Base-by-base conservation (phyloP, 2,329 filamentous ascomycete species). In the Penicillium sp. region DNA sequence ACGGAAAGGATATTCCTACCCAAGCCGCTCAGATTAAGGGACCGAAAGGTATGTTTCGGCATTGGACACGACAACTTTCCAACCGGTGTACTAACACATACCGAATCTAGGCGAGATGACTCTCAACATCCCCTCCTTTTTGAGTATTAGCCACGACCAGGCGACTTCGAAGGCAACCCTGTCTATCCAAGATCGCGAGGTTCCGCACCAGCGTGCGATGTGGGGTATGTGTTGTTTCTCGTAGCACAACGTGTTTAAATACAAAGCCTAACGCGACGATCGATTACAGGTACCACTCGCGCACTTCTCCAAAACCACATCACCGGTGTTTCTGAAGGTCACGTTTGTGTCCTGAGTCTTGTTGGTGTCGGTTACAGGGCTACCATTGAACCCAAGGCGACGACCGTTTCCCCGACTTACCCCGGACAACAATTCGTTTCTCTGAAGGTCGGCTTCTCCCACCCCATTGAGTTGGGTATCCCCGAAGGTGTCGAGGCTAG, bases 361-460 rank as follows among this genome's bases (percentile, higher is more conserved):
- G 92, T 97, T 24, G 94, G 94, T 69, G 94, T 99, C 55, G 94
- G 94, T 56, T 99, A 97, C 82, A 85, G 93, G 75, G 94, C 94
- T 14, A 89, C 86, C 3, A 83, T 99, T 64, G 92, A 97, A 74
- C 78, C 87, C 54, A 87, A 83, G 34, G 89, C 89, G 21, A 85
- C 79, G 29, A 91, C 88, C 55, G 86, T 82, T 42, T 56, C 66
- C 44, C 75, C 89, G 55, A 81, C 87, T 69, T 97, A 87, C 70
- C 85, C 86, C 0, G 92, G 89, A 37, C 92, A 97, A 76, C 84
- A 91, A 71, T 96, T 96, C 67, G 87, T 99, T 37, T 91, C 89
- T 59, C 80, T 99, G 62, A 97, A 97, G 82, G 90, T 99, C 51
- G 94, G 94, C 54, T 99, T 92, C 77, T 96, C 93, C 59, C 94